Percentiles rank a stretch among this genome's conserved stretches.
Conservation (phyloP, 2,329 filamentous ascomycete genomes). For the Phaeosphaeria sp. region DNA sequence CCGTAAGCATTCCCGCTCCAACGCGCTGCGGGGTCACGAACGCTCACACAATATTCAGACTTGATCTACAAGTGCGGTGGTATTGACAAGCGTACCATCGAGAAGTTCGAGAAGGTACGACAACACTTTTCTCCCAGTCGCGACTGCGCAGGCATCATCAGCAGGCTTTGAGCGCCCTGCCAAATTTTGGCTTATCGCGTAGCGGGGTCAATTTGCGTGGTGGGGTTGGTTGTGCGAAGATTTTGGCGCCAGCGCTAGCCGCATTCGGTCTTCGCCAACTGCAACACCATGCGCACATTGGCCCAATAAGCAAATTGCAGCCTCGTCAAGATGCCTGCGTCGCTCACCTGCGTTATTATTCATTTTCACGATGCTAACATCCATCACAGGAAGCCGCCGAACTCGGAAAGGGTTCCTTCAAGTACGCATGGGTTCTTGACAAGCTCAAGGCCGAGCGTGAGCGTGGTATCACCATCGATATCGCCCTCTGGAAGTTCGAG, state of each 20-base stretch:
- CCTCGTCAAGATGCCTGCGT: neutral
- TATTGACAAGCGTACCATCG: conserved; percentile 99
- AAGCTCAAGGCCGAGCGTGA: conserved; percentile 99
- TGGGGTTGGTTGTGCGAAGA: conserved; percentile 50
- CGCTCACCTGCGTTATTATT: no score
- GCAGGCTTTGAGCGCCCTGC: conserved; percentile 33
- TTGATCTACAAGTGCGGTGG: conserved; percentile 99
- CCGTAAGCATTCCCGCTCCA: conserved; percentile 61
- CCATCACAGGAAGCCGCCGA: conserved; percentile 87
- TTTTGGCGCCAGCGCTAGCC: conserved; percentile 47
- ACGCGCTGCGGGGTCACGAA: conserved; percentile 31
- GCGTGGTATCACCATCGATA: conserved; percentile 99
- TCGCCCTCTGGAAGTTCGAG: conserved; percentile 99
- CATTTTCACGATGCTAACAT: conserved; percentile 44
- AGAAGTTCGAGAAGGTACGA: conserved; percentile 99
- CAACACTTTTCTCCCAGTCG: conserved; percentile 26
- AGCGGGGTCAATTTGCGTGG: conserved; percentile 48
- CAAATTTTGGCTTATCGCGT: conserved; percentile 39
- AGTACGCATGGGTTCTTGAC: conserved; percentile 99
- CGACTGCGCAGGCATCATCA: conserved; percentile 15
- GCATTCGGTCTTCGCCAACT: conserved; percentile 36
- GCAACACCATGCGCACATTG: conserved; percentile 41
- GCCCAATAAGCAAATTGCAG: conserved; percentile 6
- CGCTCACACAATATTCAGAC: conserved; percentile 63
- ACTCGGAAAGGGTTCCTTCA: conserved; percentile 99